Base-by-base conservation (phyloP, 768 basidiomycete genomes). In the Roridomyces roridus region DNA sequence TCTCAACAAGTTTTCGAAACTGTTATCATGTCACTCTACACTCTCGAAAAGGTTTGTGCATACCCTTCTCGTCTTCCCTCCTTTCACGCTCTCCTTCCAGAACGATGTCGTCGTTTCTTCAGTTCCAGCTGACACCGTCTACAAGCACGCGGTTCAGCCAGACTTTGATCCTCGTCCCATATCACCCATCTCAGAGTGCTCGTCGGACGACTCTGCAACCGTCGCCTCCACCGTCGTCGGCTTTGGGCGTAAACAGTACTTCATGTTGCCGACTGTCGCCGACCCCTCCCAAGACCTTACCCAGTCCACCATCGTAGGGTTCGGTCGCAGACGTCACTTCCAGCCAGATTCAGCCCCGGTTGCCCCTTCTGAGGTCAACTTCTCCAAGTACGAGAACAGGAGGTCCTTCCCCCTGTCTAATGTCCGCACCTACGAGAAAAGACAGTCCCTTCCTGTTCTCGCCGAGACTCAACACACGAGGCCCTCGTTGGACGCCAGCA, bases 91-190 rank as follows among this genome's bases (percentile, higher is more conserved):
- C n/a, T n/a, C n/a, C n/a, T n/a, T n/a, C n/a, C n/a, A n/a, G n/a
- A n/a, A n/a, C n/a, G n/a, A n/a, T n/a, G n/a, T n/a, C n/a, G n/a
- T n/a, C n/a, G n/a, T n/a, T n/a, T 15, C 21, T 28, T 26, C 44
- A 46, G 34, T 31, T 18, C 31, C 45, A 37, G n/a, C 31, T 26
- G 20, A 11, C 37, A 17, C 14, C 35, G 15, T 47, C 48, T 23
- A 57, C 23, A 5, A 35, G 14, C 34, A 46, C 28, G 46, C 46
- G 28, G 51, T 62, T 44, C 46, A 51, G 14, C 56, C 56, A 39
- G 60, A 62, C 55, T 58, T 57, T 23, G 56, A 55, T 31, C 40
- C 25, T n/a, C 56, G 56, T 17, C 44, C 56, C n/a, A 36, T 58
- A 35, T 62, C 60, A 3, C 36, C 56, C 14, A n/a, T 54, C 1